phyloP scores from a whole-genome alignment of 2,329 filamentous ascomycete species.

The Neofusicoccum umdonicola region DNA sequence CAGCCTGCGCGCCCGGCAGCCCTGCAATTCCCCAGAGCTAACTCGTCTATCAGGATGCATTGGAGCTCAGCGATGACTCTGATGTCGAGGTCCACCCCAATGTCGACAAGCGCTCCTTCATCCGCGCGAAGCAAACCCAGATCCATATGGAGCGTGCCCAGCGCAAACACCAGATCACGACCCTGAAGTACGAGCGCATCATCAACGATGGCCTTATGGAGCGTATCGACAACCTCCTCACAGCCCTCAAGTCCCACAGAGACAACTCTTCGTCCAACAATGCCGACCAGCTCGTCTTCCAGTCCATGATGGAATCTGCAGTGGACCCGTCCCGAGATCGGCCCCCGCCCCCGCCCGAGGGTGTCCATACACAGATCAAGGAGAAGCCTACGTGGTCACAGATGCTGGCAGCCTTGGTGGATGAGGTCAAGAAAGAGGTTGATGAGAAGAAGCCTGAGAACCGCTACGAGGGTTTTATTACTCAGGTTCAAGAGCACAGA shows the following conservation, averaged over 20 bases:
- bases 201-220: conserved; percentile 88
- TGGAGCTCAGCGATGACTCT: conserved; percentile 97
- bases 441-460: conserved; percentile 69
- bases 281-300: conserved; percentile 75
- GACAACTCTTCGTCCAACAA: conserved; percentile 58
- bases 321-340: conserved; percentile 70
- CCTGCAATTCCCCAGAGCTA: not conserved
- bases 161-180: conserved; percentile 83
- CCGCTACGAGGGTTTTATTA: conserved; percentile 71
- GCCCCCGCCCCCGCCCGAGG: conserved; percentile 72
- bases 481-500: conserved; percentile 74
- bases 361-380: conserved; percentile 72
- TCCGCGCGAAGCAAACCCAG: conserved; percentile 95
- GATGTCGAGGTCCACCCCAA: conserved; percentile 98
- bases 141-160: conserved; percentile 89
- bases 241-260: conserved; percentile 71
- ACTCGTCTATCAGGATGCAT: conserved; percentile 60
- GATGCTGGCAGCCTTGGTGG: conserved; percentile 96
- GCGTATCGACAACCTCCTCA: conserved; percentile 77
- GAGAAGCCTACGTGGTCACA: conserved; percentile 83
- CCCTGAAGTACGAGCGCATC: conserved; percentile 85
- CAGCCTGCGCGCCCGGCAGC: not conserved
- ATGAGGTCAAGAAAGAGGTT: conserved; percentile 85
- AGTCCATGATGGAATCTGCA: conserved; percentile 80
- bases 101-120: conserved; percentile 97